phyloP scores from a whole-genome alignment of 495 filamentous ascomycete species.

The Trichoderma parareesei region DNA sequence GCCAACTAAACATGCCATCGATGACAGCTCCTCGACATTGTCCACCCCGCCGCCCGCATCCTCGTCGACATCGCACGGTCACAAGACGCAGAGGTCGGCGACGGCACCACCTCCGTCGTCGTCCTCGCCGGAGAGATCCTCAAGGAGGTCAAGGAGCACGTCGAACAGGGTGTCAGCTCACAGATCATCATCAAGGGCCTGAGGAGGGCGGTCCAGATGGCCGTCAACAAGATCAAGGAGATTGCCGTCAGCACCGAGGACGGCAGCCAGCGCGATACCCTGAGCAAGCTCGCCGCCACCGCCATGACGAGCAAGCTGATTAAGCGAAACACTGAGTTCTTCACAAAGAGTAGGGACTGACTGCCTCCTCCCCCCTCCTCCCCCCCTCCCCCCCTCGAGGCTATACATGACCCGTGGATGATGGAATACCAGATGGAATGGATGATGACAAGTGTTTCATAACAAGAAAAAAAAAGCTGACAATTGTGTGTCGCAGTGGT shows the following conservation, averaged over 20 bases:
- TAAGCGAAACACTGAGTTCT: slow-evolving; percentile 93
- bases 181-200: slow-evolving; percentile 97
- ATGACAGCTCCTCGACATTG: slow-evolving; percentile 84
- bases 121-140: slow-evolving; percentile 93
- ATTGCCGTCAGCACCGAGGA: slow-evolving; percentile 85
- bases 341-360: slow-evolving; percentile 75
- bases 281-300: slow-evolving; percentile 84
- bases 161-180: slow-evolving; percentile 94
- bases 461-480: slow-evolving; percentile 9
- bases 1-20: slow-evolving; percentile 9
- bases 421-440: neutral
- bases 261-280: slow-evolving; percentile 79
- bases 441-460: neutral
- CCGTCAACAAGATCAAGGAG: slow-evolving; percentile 97
- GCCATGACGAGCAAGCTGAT: slow-evolving; percentile 99
- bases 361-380: neutral
- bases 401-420: too few relatives aligned
- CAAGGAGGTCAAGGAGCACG: slow-evolving; percentile 89
- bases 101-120: slow-evolving; percentile 79
- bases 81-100: slow-evolving; percentile 97
- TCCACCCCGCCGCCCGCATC: slow-evolving; percentile 95
- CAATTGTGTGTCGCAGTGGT: slow-evolving; percentile 56
- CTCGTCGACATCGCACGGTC: slow-evolving; percentile 97
- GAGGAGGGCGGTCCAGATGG: slow-evolving; percentile 79
- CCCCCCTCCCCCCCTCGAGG: too few relatives aligned